A percentile compares a stretch with the other conserved stretches of the same genome.
phyloP scores from a whole-genome alignment of 352 stramenopile genomes.

The Pythium phragmitis region DNA sequence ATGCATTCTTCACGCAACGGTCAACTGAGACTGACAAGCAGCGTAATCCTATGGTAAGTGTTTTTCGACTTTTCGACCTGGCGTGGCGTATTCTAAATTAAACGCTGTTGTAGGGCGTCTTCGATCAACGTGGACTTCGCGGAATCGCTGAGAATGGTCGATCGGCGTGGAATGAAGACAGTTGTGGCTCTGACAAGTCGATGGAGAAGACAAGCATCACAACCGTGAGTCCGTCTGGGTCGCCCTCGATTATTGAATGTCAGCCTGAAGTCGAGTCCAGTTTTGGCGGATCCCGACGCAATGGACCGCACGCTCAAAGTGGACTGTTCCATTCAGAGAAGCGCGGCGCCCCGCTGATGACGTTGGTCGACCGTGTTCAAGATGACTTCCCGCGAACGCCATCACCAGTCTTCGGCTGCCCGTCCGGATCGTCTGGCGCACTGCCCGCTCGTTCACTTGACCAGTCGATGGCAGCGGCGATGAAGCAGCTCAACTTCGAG shows the following conservation, averaged over 20 bases:
- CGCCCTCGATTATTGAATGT: constrained; percentile 9
- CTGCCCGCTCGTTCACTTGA: constrained; percentile 1
- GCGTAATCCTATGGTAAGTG: constrained; percentile 8
- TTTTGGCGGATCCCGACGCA: neutral
- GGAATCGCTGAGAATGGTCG: constrained; percentile 15
- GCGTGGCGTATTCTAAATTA: neutral
- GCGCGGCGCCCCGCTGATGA: constrained; percentile 27
- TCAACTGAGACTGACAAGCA: constrained; percentile 1
- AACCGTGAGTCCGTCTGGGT: constrained; percentile 20
- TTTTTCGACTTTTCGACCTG: neutral
- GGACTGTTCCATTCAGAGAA: constrained; percentile 6
- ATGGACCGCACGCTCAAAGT: constrained; percentile 3
- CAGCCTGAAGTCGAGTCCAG: neutral
- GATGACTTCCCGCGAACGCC: constrained; percentile 77
- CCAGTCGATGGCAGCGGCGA: constrained; percentile 19
- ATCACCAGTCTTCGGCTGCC: constrained; percentile 52
- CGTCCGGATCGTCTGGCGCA: neutral
- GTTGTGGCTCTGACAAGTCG: constrained; percentile 7
- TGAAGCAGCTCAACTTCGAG: constrained; percentile 28
- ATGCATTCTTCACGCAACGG: constrained; percentile 9
- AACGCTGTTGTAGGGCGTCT: neutral
- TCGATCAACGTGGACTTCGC: neutral
- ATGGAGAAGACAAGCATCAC: constrained; percentile 24
- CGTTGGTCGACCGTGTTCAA: constrained; percentile 75
- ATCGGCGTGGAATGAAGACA: constrained; percentile 9